Percentiles rank a stretch among this genome's conserved stretches.
Conservation (phyloP, 139 green algal genomes). For the Ettlia oleoabundans region DNA sequence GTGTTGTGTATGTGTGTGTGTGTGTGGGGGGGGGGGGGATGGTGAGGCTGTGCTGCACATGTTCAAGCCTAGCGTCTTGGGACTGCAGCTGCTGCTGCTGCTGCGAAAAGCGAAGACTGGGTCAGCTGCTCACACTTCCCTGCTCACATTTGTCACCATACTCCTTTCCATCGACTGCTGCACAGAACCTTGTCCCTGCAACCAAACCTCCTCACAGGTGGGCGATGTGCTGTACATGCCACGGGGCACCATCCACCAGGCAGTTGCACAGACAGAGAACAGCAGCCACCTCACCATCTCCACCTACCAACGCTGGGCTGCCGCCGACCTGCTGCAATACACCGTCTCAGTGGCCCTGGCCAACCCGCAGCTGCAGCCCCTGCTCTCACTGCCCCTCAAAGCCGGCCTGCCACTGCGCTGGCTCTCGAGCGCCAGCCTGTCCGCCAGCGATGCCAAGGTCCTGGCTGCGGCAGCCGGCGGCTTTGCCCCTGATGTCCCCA, state of each 20-base stretch:
- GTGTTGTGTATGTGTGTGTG: too few species aligned
- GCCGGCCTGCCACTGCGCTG: conserved; percentile 21
- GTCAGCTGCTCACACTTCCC: too few species aligned
- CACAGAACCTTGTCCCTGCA: not conserved
- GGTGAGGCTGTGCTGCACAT: too few species aligned
- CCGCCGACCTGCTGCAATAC: conserved; percentile 33
- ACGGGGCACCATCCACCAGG: conserved; percentile 79
- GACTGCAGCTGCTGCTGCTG: too few species aligned
- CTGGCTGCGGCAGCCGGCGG: conserved; percentile 14
- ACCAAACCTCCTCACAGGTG: conserved; percentile 23
- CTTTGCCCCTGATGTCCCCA: not conserved
- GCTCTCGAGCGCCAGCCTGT: not conserved
- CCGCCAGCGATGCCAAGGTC: not conserved
- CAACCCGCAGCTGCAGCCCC: conserved; percentile 18
- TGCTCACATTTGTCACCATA: too few species aligned
- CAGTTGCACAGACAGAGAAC: conserved; percentile 50
- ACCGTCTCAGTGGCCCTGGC: conserved; percentile 12
- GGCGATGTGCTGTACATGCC: conserved; percentile 92
- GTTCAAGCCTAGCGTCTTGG: too few species aligned
- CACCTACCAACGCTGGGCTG: conserved; percentile 74
- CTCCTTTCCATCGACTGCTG: too few species aligned
- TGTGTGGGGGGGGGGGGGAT: too few species aligned
- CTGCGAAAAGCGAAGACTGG: too few species aligned
- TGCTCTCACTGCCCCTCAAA: conserved; percentile 47
- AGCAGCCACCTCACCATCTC: conserved; percentile 74